These are phyloP conservation scores for Arxiozyma bovina DNA, from an alignment of 1,139 yeast genomes.

Conservation along the genomic window DNA sequence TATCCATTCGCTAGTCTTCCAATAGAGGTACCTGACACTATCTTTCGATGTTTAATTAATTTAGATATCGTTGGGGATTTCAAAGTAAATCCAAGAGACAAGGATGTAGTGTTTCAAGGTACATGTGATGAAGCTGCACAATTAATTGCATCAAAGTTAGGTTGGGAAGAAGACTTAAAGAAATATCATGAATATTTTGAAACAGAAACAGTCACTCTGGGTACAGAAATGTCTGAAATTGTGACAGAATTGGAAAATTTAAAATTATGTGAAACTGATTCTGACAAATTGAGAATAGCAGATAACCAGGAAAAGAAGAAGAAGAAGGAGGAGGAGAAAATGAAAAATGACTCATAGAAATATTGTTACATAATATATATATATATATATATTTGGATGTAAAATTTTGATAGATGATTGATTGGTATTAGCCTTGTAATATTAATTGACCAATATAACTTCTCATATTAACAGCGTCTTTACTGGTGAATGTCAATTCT, in stretches of 20 bases:
- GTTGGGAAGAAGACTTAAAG: slow-evolving; percentile 52
- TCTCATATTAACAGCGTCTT: slow-evolving; percentile 63
- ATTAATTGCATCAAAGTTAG: slow-evolving; percentile 44
- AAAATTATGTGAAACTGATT: neutral
- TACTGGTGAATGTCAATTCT: slow-evolving; percentile 49
- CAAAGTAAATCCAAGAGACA: slow-evolving; percentile 39
- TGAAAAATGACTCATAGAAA: slow-evolving; percentile 8
- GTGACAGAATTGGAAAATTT: slow-evolving; percentile 10
- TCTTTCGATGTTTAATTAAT: slow-evolving; percentile 62
- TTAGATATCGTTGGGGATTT: slow-evolving; percentile 73
- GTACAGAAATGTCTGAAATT: slow-evolving; percentile 15
- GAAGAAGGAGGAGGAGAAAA: neutral
- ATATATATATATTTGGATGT: neutral
- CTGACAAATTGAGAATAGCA: neutral
- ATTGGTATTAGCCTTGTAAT: slow-evolving; percentile 10
- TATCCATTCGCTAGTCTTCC: slow-evolving; percentile 85
- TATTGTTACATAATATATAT: neutral
- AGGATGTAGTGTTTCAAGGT: slow-evolving; percentile 52
- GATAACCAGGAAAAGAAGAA: neutral
- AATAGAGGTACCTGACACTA: slow-evolving; percentile 42
- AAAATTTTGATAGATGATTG: neutral
- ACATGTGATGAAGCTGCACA: slow-evolving; percentile 59
- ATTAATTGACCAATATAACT: slow-evolving; percentile 48
- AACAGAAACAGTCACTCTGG: slow-evolving; percentile 14
- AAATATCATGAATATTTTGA: slow-evolving; percentile 7